Percentiles rank a stretch among this genome's conserved stretches.
Conservation (phyloP, 495 filamentous ascomycete species). For the Trichoderma reesei region DNA sequence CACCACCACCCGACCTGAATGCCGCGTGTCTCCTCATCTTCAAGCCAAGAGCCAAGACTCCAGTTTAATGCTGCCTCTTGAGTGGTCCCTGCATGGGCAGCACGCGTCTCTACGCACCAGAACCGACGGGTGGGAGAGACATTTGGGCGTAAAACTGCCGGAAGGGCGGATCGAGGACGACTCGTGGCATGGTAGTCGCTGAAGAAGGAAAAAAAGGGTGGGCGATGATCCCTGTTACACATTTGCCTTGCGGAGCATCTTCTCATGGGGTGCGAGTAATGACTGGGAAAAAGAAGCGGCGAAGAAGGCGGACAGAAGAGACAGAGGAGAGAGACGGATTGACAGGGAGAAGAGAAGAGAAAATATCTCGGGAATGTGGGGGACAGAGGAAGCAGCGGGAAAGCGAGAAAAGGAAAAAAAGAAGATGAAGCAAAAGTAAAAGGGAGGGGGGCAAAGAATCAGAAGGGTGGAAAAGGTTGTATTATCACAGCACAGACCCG, state of each 20-base stretch:
- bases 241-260: not conserved
- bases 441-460: constrained; percentile 11
- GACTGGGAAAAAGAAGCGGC: too few species aligned
- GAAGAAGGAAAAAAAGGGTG: not conserved
- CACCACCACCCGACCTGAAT: too few species aligned
- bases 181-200: not conserved
- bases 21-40: not conserved
- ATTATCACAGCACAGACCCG: too few species aligned
- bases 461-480: too few species aligned
- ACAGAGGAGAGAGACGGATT: too few species aligned
- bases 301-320: too few species aligned
- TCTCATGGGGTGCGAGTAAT: too few species aligned
- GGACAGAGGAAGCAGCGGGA: not conserved
- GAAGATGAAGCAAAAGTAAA: constrained; percentile 4
- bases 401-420: not conserved
- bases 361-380: not conserved
- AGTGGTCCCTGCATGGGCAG: constrained; percentile 2
- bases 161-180: constrained; percentile 1
- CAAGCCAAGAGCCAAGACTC: too few species aligned
- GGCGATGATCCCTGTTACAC: not conserved
- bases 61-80: too few species aligned
- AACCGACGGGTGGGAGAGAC: not conserved
- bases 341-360: too few species aligned
- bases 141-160: not conserved
- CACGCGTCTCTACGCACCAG: not conserved